Base-by-base conservation (phyloP, 2,329 filamentous ascomycete species). In the Trichoderma sp. region DNA sequence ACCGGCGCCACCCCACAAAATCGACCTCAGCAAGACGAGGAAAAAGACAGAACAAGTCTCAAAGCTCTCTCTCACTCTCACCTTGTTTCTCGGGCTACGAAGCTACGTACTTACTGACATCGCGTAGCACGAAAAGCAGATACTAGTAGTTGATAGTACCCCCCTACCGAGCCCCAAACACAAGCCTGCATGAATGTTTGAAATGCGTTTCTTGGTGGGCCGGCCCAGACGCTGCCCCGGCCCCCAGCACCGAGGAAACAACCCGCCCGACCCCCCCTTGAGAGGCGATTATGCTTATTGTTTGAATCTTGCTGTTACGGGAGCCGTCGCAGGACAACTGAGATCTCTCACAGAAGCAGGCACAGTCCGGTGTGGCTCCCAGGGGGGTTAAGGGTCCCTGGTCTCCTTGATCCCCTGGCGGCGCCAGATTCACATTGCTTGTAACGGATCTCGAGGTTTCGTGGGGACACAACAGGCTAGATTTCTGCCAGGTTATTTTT, bases 281-380 rank as follows among this genome's bases (percentile, higher is more conserved):
- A 66, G 63, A 67, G 68, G 69, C 66, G 66, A 43, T 69, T 67
- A 71, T 71, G 70, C 69, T 66, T 64, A 66, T 66, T 39, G 61
- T 65, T 54, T 52, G 39, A 41, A 50, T 64, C 55, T 67, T 67
- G 70, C 34, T 39, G 34, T 70, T 66, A 68, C 70, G 43, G 56
- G 67, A 67, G 68, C 5, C 73, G 72, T 72, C 72, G 73, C 72
- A 64, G 65, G 68, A 34, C 67, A 45, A 4, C 9, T 63, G 26
- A 70, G 72, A 72, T 71, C 68, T 39, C 34, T 72, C 70, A 66
- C 68, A 65, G 60, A 64, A 39, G 51, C 63, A 24, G 44, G 50
- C 28, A 48, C 56, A 34, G 17, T 26, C 26, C 26, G 48, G 26
- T 17, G 41, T 17, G 41, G 41, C 15, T 30, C 15, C 15, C 15